These are phyloP conservation scores for Candida smagusa DNA, from an alignment of 1,139 yeast genomes.

Conservation along the genomic window DNA sequence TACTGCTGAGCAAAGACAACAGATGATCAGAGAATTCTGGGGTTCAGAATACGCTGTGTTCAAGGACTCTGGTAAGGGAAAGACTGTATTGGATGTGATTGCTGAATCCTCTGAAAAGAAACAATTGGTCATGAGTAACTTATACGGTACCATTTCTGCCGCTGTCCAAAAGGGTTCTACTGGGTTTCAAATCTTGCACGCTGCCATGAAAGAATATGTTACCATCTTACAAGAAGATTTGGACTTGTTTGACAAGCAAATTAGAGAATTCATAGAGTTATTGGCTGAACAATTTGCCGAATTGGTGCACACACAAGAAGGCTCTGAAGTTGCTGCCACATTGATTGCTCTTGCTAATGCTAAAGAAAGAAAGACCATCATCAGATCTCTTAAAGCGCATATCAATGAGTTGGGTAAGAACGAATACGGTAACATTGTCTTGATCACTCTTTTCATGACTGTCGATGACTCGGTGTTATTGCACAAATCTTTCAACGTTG, in stretches of 20 bases:
- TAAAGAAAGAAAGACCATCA: slow-evolving; percentile 81
- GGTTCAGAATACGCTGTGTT: slow-evolving; percentile 95
- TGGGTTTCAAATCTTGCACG: slow-evolving; percentile 94
- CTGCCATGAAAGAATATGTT: slow-evolving; percentile 89
- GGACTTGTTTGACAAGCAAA: slow-evolving; percentile 53
- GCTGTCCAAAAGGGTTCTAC: slow-evolving; percentile 95
- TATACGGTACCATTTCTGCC: slow-evolving; percentile 80
- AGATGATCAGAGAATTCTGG: slow-evolving; percentile 94
- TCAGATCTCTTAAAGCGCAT: slow-evolving; percentile 72
- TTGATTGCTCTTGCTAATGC: slow-evolving; percentile 83
- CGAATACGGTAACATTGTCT: slow-evolving; percentile 81
- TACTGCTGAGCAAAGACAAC: slow-evolving; percentile 77
- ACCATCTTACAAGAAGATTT: slow-evolving; percentile 57
- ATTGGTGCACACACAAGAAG: slow-evolving; percentile 92
- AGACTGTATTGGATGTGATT: slow-evolving; percentile 64
- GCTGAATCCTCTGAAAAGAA: slow-evolving; percentile 79
- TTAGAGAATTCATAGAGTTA: slow-evolving; percentile 78
- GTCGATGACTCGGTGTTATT: slow-evolving; percentile 92
- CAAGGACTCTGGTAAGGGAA: slow-evolving; percentile 67
- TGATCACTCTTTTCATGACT: slow-evolving; percentile 75
- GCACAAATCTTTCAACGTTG: slow-evolving; percentile 65
- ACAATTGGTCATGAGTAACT: slow-evolving; percentile 69
- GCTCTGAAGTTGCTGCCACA: slow-evolving; percentile 83
- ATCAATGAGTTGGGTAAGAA: slow-evolving; percentile 71
- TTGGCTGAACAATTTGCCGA: slow-evolving; percentile 89